Evolutionary conservation across 192 early-diverging fungal species (phyloP).

Genomic region (Entomortierella parvispora): DNA sequence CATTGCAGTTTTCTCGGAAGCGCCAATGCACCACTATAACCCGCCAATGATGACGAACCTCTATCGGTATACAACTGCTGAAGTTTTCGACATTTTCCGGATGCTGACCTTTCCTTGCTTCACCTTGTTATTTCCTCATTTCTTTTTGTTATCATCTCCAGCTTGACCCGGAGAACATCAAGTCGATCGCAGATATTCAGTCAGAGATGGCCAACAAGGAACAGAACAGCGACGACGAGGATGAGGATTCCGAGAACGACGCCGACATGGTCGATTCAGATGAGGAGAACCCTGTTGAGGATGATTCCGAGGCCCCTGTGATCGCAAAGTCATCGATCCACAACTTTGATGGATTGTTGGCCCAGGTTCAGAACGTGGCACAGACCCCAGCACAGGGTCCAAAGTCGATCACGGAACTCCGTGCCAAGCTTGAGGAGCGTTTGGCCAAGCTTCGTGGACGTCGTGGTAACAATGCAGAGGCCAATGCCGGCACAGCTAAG

Average conservation of each 20-base stretch:
- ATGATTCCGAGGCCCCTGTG: constrained; percentile 40
- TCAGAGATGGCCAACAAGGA: constrained; percentile 51
- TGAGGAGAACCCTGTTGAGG: constrained; percentile 45
- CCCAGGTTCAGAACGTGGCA: constrained; percentile 37
- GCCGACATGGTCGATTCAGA: constrained; percentile 37
- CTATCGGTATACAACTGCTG: no score
- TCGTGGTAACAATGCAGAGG: constrained; percentile 23
- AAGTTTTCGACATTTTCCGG: neutral
- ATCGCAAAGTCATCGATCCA: constrained; percentile 35
- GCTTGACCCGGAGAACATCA: constrained; percentile 85
- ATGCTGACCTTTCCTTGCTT: constrained; percentile 8
- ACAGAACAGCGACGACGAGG: constrained; percentile 46
- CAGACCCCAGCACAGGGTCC: constrained; percentile 46
- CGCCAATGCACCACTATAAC: neutral
- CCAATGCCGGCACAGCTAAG: constrained; percentile 53
- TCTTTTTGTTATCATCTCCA: constrained; percentile 30
- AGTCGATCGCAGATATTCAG: constrained; percentile 77
- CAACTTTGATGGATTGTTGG: constrained; percentile 40
- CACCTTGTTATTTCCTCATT: neutral
- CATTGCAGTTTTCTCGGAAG: constrained; percentile 5
- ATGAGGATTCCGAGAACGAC: constrained; percentile 40
- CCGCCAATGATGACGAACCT: no score
- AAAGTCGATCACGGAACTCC: constrained; percentile 36
- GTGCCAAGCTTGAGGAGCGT: constrained; percentile 45
- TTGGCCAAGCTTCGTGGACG: constrained; percentile 44